These are phyloP conservation scores for Hsuehochloa calcarea DNA, from an alignment of 176 grass and related monocot species.

Conservation along the genomic window DNA sequence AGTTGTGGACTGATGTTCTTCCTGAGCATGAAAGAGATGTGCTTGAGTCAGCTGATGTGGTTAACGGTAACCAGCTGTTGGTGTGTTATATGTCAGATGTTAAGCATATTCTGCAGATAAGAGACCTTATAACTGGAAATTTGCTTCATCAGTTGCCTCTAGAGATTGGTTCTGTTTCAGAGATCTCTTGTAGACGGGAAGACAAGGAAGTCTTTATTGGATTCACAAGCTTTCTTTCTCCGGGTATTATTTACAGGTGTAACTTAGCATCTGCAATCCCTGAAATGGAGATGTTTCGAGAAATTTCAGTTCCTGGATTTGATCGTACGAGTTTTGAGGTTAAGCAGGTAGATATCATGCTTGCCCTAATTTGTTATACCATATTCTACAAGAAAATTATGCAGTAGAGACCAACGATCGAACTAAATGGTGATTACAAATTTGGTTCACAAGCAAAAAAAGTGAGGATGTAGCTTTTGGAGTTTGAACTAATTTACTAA, in stretches of 20 bases:
- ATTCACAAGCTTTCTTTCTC: conserved; percentile 90
- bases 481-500: background rate
- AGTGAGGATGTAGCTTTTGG: background rate
- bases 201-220: conserved; percentile 80
- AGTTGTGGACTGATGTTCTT: conserved; percentile 64
- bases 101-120: conserved; percentile 81
- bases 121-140: conserved; percentile 74
- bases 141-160: conserved; percentile 74
- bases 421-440: background rate
- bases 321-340: conserved; percentile 70
- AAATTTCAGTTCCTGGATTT: conserved; percentile 80
- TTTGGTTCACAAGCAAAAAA: background rate
- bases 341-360: conserved; percentile 65
- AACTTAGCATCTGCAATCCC: conserved; percentile 59
- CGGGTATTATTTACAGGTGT: conserved; percentile 82
- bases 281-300: conserved; percentile 79
- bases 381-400: conserved; percentile 1
- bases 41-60: conserved; percentile 54
- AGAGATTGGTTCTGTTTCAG: conserved; percentile 84
- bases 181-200: conserved; percentile 71
- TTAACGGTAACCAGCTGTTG: conserved; percentile 74
- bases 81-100: conserved; percentile 91
- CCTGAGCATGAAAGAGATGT: conserved; percentile 83
- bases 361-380: background rate
- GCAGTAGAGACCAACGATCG: background rate